Conservation (phyloP, 225 moss, liverwort and hornwort species). For the Marchantia paleacea region DNA sequence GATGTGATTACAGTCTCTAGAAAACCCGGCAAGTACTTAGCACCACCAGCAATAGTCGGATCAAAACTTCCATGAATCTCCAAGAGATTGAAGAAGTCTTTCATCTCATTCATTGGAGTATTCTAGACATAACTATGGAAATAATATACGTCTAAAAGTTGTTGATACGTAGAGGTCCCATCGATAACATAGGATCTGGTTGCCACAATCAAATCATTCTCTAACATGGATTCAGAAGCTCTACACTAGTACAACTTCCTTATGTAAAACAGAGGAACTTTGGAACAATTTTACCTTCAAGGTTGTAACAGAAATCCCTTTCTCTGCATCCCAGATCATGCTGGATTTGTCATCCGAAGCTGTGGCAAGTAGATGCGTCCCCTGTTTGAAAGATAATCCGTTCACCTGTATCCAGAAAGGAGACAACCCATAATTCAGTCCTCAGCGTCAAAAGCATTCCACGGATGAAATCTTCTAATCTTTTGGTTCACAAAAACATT, state of each 20-base stretch:
- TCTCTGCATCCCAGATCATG: constrained; percentile 99
- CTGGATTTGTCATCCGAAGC: constrained; percentile 96
- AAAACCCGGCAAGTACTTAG: too few species aligned
- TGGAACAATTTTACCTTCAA: constrained; percentile 57
- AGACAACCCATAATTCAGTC: not conserved
- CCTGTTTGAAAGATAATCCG: constrained; percentile 91
- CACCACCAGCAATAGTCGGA: too few species aligned
- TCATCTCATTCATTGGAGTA: too few species aligned
- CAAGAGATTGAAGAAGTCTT: too few species aligned
- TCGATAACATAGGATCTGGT: too few species aligned
- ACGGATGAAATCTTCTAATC: not conserved
- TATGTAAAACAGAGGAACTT: not conserved
- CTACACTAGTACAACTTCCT: not conserved
- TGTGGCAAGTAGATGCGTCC: constrained; percentile 90
- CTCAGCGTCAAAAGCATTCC: not conserved
- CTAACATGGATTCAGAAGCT: not conserved
- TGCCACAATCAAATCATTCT: too few species aligned
- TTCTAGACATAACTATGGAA: too few species aligned
- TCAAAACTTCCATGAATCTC: too few species aligned
- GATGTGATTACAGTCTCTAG: too few species aligned
- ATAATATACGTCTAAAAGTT: too few species aligned
- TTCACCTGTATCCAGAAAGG: constrained; percentile 59
- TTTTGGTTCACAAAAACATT: not conserved
- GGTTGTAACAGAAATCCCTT: constrained; percentile 87
- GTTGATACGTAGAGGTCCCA: too few species aligned